phyloP scores from a whole-genome alignment of 352 stramenopile genomes.

The Pythium phragmiticola region DNA sequence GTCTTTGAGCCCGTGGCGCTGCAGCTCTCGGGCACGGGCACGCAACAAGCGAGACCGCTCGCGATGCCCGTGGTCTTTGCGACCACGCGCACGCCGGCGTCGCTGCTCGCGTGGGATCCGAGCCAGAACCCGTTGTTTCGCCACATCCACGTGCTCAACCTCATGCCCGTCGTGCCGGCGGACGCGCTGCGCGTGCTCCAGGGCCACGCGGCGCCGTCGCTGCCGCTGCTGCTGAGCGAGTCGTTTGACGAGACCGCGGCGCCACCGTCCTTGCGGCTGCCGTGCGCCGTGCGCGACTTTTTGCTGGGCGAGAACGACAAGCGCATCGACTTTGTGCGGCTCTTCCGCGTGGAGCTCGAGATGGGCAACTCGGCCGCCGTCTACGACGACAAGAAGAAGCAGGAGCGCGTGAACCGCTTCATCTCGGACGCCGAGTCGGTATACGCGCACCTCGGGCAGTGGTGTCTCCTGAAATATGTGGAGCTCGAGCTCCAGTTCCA shows the following conservation, averaged over 20 bases:
- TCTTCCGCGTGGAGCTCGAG: constrained; percentile 63
- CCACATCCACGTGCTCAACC: constrained; percentile 61
- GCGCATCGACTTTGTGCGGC: constrained; percentile 59
- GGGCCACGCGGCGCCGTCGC: constrained; percentile 20
- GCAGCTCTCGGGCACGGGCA: neutral
- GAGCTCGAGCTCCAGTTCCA: constrained; percentile 74
- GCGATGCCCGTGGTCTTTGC: constrained; percentile 48
- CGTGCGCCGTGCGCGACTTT: constrained; percentile 52
- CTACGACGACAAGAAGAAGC: constrained; percentile 73
- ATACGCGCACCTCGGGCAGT: constrained; percentile 61
- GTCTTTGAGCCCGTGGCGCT: constrained; percentile 33
- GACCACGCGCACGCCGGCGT: constrained; percentile 51
- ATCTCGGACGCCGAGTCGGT: constrained; percentile 65
- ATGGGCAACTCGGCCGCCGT: constrained; percentile 69
- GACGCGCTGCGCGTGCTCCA: constrained; percentile 22
- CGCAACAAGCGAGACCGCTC: neutral
- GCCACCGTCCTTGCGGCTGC: constrained; percentile 8
- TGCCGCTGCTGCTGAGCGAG: constrained; percentile 50
- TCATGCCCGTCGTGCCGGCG: constrained; percentile 43
- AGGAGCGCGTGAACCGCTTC: constrained; percentile 72
- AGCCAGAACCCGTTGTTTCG: constrained; percentile 54
- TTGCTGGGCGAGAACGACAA: constrained; percentile 67
- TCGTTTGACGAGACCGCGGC: constrained; percentile 28
- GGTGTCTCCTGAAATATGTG: constrained; percentile 82
- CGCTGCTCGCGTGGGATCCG: constrained; percentile 47